Conservation (phyloP, 2,329 filamentous ascomycete genomes). For the Exserohilum turcica region DNA sequence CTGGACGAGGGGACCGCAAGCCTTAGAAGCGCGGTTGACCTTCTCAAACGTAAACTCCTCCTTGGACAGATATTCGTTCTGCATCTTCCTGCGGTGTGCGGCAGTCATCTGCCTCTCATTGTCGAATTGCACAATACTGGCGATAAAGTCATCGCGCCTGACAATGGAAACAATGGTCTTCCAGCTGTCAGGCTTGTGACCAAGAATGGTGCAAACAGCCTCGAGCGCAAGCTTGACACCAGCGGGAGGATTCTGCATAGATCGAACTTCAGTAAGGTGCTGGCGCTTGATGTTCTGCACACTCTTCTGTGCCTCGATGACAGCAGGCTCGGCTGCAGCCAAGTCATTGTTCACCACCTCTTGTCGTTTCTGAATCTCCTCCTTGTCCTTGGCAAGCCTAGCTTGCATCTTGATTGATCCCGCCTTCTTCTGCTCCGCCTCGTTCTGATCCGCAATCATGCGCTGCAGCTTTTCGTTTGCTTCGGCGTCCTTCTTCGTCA, state of each 20-base stretch:
- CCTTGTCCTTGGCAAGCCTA: conserved; percentile 85
- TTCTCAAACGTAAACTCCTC: conserved; percentile 96
- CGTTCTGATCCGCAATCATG: conserved; percentile 94
- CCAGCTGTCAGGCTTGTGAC: conserved; percentile 89
- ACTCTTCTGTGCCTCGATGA: conserved; percentile 89
- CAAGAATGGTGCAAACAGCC: conserved; percentile 93
- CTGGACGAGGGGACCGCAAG: conserved; percentile 93
- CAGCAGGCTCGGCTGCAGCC: conserved; percentile 88
- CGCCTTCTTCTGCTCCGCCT: conserved; percentile 89
- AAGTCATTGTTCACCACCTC: conserved; percentile 87
- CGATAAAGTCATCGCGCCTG: conserved; percentile 93
- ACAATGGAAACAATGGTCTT: conserved; percentile 88
- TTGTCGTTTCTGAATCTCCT: conserved; percentile 79
- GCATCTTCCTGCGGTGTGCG: conserved; percentile 81
- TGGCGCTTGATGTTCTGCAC: conserved; percentile 98
- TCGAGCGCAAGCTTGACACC: conserved; percentile 92
- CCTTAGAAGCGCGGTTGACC: conserved; percentile 94
- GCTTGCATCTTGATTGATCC: conserved; percentile 87
- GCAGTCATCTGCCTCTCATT: conserved; percentile 95
- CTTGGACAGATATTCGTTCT: conserved; percentile 86
- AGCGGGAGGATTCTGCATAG: conserved; percentile 89
- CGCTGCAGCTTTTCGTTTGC: conserved; percentile 96
- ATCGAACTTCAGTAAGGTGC: conserved; percentile 95
- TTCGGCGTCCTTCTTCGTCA: conserved; percentile 92
- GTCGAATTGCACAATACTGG: conserved; percentile 95